Conservation (phyloP, 371 early-diverging fungal genomes). For the Mortierella sp. region DNA sequence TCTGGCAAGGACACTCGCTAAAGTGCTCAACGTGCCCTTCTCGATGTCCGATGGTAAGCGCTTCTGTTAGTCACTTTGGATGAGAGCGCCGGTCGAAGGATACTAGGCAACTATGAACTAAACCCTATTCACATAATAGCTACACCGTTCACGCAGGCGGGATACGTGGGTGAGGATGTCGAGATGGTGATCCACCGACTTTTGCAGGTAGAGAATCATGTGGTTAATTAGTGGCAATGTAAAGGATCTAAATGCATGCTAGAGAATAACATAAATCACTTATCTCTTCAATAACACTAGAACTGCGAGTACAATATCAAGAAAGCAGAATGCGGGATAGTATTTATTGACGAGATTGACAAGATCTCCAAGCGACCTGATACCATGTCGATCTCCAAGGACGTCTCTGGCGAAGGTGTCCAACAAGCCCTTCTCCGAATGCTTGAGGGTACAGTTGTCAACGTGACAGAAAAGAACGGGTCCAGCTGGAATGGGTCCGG, state of each 20-base stretch:
- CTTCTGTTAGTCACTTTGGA: background rate
- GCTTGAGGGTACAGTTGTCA: constrained; percentile 92
- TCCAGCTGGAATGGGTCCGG: constrained; percentile 58
- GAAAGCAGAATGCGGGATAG: constrained; percentile 90
- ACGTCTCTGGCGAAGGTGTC: constrained; percentile 95
- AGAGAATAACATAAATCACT: background rate
- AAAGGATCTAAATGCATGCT: background rate
- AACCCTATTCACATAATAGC: constrained; percentile 43
- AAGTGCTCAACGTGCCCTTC: constrained; percentile 90
- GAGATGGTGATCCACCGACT: constrained; percentile 89
- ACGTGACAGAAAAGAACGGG: constrained; percentile 87
- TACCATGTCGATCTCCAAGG: constrained; percentile 81
- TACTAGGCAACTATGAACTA: background rate
- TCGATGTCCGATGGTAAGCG: constrained; percentile 86
- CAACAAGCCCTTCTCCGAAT: constrained; percentile 92
- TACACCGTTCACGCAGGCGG: constrained; percentile 93
- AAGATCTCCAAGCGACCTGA: constrained; percentile 88
- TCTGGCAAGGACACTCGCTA: constrained; percentile 86
- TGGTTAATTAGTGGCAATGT: background rate
- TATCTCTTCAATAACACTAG: constrained; percentile 39
- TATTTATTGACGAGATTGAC: constrained; percentile 96
- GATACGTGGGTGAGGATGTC: constrained; percentile 96
- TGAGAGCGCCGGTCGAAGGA: background rate
- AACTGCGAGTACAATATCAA: constrained; percentile 90
- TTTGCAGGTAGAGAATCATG: constrained; percentile 70